Evolutionary conservation across 1,284 basidiomycete genomes (phyloP), one percentile per base, ranked within the genome.

Genomic region (Pseudozyma tsukubaensis): DNA sequence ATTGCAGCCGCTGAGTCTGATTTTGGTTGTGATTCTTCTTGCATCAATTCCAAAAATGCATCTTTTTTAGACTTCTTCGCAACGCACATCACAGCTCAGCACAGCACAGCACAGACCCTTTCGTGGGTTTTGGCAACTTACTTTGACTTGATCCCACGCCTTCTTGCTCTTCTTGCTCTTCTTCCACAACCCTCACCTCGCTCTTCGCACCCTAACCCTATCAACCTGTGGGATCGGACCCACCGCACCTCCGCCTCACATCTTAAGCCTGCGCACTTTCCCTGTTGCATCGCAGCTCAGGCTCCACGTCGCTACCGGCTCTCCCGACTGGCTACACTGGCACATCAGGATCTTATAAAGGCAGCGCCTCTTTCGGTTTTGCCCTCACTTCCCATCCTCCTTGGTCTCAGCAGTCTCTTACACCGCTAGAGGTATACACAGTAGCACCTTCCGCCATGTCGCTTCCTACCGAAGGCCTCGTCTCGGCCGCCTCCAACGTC

Each of bases 401-500:
- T 13, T n/a, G 2, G 14, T n/a, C n/a, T 29, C 4, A 43, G 43
- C 29, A 13, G 19, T 14, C 9, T 37, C n/a, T n/a, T 43, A n/a
- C n/a, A n/a, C n/a, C 40, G n/a, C 40, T 42, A 11, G 11, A 16
- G 11, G 6, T 42, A 12, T 35, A 21, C 35, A 8, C 8, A 34
- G 24, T 12, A 12, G 43, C 43, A 19, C 11, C 10, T 12, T 3
- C 37, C 45, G 50, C 8, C 50, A 73, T 73, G 71, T 56, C 71
- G 48, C 13, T 52, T 4, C 64, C 65, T 35, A 50, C 57, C 16
- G 65, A 73, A 59, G 71, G 71, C 8, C 60, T 73, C 52, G 65
- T 73, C 45, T 68, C 71, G 5, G 71, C 59, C 36, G 71, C 71
- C 42, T 73, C 71, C 45, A 68, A 68, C 24, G 60, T 73, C 7